These are phyloP conservation scores for Vaccinium darrowii DNA, from an alignment of 148 eudicot species.

Conservation along the genomic window DNA sequence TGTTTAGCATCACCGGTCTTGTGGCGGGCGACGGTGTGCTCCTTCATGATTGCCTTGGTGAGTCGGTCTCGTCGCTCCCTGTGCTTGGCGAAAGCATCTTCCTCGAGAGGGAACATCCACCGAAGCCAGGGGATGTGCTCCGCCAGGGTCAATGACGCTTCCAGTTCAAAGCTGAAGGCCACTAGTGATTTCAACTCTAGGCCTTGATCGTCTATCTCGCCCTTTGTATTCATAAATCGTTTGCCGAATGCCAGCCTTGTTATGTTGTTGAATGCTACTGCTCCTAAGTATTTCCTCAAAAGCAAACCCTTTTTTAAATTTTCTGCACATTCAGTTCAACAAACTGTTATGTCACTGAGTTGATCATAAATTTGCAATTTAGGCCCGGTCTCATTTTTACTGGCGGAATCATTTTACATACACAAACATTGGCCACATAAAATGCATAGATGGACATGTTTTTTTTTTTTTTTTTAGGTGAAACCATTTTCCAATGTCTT, in stretches of 20 bases:
- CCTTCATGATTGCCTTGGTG: slow-evolving; percentile 71
- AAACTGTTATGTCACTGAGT: not conserved
- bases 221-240: slow-evolving; percentile 63
- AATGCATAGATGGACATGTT: no score
- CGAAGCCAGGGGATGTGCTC: slow-evolving; percentile 74
- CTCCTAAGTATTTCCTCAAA: slow-evolving; percentile 57
- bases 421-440: no score
- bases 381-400: no score
- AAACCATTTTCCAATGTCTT: no score
- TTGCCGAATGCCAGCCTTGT: slow-evolving; percentile 84
- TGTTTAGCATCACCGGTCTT: slow-evolving; percentile 52
- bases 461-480: no score
- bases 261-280: slow-evolving; percentile 85
- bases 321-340: slow-evolving; percentile 29
- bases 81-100: slow-evolving; percentile 51
- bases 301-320: slow-evolving; percentile 49
- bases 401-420: no score
- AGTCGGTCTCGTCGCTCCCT: slow-evolving; percentile 50
- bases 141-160: slow-evolving; percentile 46
- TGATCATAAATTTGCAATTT: no score
- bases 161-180: slow-evolving; percentile 46
- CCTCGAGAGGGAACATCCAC: slow-evolving; percentile 63
- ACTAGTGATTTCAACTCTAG: slow-evolving; percentile 70
- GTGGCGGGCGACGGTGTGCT: slow-evolving; percentile 51
- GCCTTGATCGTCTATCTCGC: slow-evolving; percentile 66